Evolutionary conservation across 208 protist genomes (phyloP), one percentile per base, ranked within the genome.

Genomic region (Trypanosoma conorhini): DNA sequence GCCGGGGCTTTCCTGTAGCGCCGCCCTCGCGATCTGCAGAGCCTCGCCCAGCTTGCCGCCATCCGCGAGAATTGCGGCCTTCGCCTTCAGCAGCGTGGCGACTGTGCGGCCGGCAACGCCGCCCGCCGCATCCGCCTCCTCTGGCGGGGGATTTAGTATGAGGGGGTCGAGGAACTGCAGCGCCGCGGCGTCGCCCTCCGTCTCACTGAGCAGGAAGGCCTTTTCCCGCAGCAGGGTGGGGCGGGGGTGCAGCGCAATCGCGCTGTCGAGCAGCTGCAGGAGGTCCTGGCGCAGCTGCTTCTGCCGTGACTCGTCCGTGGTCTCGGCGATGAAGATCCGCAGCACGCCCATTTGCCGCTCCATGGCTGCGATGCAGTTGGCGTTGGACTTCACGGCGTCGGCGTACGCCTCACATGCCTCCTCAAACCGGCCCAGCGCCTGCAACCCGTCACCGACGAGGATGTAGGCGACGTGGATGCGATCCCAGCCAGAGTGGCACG

Each of bases 41-140:
- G 92, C 92, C 52, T 92, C 88, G 5, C 54, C 59, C 42, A 95
- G 70, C 63, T 74, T 83, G 8, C 87, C 85, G 42, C 78, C 79
- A 66, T 97, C 92, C 15, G 92, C 92, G 3, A 97, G 76, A 58
- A 97, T 92, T 17, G 92, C 92, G 1, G 92, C 89, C 79, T 93
- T 93, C 33, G 92, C 89, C 81, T 97, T 97, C 51, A 87, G 77
- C 50, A 97, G 81, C 38, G 86, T 91, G 51, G 82, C 72, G 55
- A 79, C 51, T 22, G 80, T 89, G 56, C 72, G 68, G 13, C 85
- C 79, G 3, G 62, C 75, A 21, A 80, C 79, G 56, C 71, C 76
- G 51, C 67, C 80, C 5, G 87, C 68, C 19, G 83, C 83, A 42
- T 96, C 89, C 51, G 88, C 89, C 80, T 97, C 89, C 68, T 97